A percentile compares a stretch with the other conserved stretches of the same genome.
Conservation (phyloP, 768 basidiomycete genomes). For the Xerocomus spinulosus region DNA sequence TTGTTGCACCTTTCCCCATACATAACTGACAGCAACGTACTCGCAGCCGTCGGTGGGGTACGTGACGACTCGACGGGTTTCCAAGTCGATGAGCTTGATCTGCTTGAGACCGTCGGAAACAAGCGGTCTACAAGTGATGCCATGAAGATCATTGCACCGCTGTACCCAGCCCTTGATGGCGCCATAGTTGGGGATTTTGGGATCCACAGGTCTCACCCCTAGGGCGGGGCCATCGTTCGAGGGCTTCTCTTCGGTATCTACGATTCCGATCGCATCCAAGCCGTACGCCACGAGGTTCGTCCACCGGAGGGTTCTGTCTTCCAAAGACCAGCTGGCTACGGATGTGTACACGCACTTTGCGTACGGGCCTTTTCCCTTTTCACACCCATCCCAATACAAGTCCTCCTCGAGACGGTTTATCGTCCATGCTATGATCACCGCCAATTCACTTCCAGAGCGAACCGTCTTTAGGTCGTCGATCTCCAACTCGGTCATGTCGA, state of each 20-base stretch:
- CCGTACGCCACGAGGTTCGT: background rate
- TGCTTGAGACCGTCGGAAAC: slow-evolving; percentile 3
- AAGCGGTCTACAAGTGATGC: slow-evolving; percentile 1
- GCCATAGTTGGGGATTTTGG: background rate
- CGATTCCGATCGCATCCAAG: slow-evolving; percentile 7
- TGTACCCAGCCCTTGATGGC: slow-evolving; percentile 1
- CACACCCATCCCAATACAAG: background rate
- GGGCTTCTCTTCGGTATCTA: background rate
- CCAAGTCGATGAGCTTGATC: too few species aligned
- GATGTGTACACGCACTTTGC: slow-evolving; percentile 11
- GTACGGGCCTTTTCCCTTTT: background rate
- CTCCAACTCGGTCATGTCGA: slow-evolving; percentile 5
- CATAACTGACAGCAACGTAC: slow-evolving; percentile 15
- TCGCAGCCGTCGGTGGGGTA: slow-evolving; percentile 6
- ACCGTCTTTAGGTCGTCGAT: background rate
- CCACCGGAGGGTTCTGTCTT: background rate
- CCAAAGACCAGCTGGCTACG: background rate
- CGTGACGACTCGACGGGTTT: too few species aligned
- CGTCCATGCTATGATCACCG: background rate
- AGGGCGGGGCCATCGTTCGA: background rate
- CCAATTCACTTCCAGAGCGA: background rate
- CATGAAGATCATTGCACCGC: slow-evolving; percentile 6
- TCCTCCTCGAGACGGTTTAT: background rate
- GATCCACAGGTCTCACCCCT: slow-evolving; percentile 7
- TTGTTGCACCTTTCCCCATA: slow-evolving; percentile 13